These are phyloP conservation scores for Coemansia sp. DNA, from an alignment of 192 early-diverging fungal species.

Conservation along the genomic window DNA sequence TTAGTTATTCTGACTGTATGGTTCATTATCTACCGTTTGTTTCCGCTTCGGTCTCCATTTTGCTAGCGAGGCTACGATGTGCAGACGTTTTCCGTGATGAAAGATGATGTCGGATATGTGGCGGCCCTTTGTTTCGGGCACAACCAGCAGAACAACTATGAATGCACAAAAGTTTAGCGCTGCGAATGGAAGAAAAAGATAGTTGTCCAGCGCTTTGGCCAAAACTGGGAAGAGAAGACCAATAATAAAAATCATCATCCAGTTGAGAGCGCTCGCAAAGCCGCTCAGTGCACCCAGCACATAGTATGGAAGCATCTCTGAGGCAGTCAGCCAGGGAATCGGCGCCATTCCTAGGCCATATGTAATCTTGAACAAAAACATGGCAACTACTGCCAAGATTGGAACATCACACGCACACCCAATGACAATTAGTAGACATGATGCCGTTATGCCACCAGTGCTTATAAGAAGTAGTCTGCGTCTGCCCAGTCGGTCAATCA, in stretches of 20 bases:
- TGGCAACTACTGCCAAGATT: constrained; percentile 52
- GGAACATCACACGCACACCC: constrained; percentile 47
- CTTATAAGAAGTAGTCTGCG: constrained; percentile 63
- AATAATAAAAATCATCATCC: constrained; percentile 59
- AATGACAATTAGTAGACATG: constrained; percentile 58
- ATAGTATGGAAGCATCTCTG: constrained; percentile 74
- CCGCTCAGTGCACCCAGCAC: constrained; percentile 65
- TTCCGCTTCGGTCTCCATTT: constrained; percentile 1
- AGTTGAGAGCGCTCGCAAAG: constrained; percentile 71
- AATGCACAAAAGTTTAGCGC: constrained; percentile 57
- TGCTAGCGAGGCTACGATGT: constrained; percentile 19
- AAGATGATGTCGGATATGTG: constrained; percentile 60
- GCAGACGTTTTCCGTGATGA: constrained; percentile 30
- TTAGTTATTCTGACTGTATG: too few relatives aligned
- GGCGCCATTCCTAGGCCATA: constrained; percentile 77
- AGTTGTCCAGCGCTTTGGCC: constrained; percentile 24
- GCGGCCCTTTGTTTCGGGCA: constrained; percentile 79
- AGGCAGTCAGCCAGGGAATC: constrained; percentile 76
- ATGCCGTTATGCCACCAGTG: constrained; percentile 54
- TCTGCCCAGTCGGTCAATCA: constrained; percentile 74
- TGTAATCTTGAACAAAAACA: constrained; percentile 64
- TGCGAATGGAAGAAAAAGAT: constrained; percentile 63
- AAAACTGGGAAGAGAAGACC: constrained; percentile 57
- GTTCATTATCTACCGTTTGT: neutral
- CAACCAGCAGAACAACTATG: constrained; percentile 58